A percentile compares a stretch with the other conserved stretches of the same genome.
Evolutionary conservation across 176 grass and related monocot genomes (phyloP).

Genomic region (Phoenix roebelenii): DNA sequence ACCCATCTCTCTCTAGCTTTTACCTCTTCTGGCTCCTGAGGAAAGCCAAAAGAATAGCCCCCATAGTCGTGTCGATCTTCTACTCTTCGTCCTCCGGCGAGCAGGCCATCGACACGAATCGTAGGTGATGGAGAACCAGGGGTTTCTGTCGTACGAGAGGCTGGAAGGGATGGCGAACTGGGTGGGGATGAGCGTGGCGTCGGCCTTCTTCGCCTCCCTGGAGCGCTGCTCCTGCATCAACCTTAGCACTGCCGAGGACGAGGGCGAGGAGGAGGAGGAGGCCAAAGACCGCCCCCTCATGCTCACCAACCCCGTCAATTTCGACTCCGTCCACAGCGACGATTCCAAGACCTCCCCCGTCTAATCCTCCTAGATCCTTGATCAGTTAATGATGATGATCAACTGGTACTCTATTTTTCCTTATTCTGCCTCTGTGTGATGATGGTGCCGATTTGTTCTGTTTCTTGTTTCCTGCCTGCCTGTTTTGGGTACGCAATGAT

Average conservation of each 20-base stretch:
- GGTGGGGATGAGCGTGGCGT: slow-evolving; percentile 26
- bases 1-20: no score
- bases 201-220: slow-evolving; percentile 45
- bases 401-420: no score
- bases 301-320: slow-evolving; percentile 8
- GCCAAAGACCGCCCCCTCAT: slow-evolving; percentile 35
- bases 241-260: slow-evolving; percentile 37
- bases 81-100: no score
- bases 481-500: no score
- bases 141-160: slow-evolving; percentile 23
- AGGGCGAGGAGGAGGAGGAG: slow-evolving; percentile 24
- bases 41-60: no score
- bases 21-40: no score
- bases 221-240: slow-evolving; percentile 48
- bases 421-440: no score
- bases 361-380: neutral
- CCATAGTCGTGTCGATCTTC: no score
- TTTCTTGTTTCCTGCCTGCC: no score
- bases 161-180: slow-evolving; percentile 29
- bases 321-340: neutral
- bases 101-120: no score
- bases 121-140: slow-evolving; percentile 13
- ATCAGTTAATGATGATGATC: no score
- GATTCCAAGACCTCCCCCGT: slow-evolving; percentile 12
- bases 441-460: no score